Evolutionary conservation across 192 early-diverging fungal species (phyloP), one percentile per base, ranked within the genome.

Genomic region (Coemansia sp.): DNA sequence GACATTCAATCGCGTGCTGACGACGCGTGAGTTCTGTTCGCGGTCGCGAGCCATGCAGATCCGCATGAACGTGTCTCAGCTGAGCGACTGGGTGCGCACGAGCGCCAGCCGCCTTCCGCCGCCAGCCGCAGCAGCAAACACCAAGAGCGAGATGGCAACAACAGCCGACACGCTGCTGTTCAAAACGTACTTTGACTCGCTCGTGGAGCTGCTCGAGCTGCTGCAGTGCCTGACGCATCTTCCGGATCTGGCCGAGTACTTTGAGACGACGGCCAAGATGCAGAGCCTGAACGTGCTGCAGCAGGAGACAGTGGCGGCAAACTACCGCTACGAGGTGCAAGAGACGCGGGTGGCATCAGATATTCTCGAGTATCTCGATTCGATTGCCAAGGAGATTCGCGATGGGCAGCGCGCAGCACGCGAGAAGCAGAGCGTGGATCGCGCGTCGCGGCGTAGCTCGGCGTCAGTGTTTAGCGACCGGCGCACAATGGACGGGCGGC

Each of bases 241-340:
- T n/a, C 79, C 83, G 1, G 88, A 89, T 50, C 84, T 98, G 26
- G 68, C 74, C 8, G 86, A 87, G 40, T 93, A 89, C 76, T 84
- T 94, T 36, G 87, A 91, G 59, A 89, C 87, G 10, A 87, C 85
- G 8, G 81, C 84, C 62, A 84, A 84, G 60, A 83, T 90, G 62
- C 83, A 87, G 52, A 54, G 82, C 15, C 83, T 93, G 28, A 91
- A 91, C 66, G 78, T 87, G 11, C 68, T 86, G 26, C 93, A 95
- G 65, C 83, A 93, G 26, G 86, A 87, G 50, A 82, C 88, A 3
- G 86, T 84, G 10, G 86, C 95, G 47, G 82, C 84, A 22, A 78
- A 84, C 42, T 98, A 98, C 69, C 82, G 88, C 15, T 98, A 95
- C 71, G 96, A 98, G 66, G 90, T 93, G 11, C 89, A 87, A 25